Evolutionary conservation across 73 alveolate species (phyloP).

Genomic region (Paramecium pentaurelia): DNA sequence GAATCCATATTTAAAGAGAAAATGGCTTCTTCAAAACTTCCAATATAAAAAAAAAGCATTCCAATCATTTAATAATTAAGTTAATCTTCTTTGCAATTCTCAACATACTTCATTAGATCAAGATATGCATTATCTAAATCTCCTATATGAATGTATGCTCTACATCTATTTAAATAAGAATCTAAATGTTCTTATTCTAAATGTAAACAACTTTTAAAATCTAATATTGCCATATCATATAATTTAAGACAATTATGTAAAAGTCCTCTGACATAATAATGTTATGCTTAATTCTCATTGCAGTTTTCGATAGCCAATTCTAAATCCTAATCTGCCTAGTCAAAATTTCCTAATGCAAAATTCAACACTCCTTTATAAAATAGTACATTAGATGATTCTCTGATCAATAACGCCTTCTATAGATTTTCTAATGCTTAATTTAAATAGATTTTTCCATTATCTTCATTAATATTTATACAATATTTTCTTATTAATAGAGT

Average conservation of each 20-base stretch:
- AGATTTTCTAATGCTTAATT: constrained; percentile 5
- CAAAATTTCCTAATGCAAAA: background rate
- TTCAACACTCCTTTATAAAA: constrained; percentile 35
- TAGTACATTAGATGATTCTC: background rate
- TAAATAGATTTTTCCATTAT: background rate
- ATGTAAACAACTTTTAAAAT: constrained; percentile 41
- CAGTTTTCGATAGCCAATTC: constrained; percentile 49
- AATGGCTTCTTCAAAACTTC: constrained; percentile 29
- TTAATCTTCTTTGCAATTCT: background rate
- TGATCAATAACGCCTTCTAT: background rate
- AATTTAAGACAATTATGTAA: background rate
- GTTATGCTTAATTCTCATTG: constrained; percentile 48
- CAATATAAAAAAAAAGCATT: background rate
- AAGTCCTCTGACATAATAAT: constrained; percentile 47
- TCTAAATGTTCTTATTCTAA: background rate
- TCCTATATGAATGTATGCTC: background rate
- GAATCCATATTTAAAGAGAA: background rate
- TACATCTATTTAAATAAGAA: constrained; percentile 33
- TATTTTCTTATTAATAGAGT: constrained; percentile 8
- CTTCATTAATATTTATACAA: background rate
- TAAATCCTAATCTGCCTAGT: background rate
- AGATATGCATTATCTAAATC: background rate
- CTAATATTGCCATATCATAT: constrained; percentile 42
- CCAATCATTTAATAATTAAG: background rate
- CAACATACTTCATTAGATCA: background rate